Conservation (phyloP, 2,329 filamentous ascomycete genomes). For the Xylaria sp. region DNA sequence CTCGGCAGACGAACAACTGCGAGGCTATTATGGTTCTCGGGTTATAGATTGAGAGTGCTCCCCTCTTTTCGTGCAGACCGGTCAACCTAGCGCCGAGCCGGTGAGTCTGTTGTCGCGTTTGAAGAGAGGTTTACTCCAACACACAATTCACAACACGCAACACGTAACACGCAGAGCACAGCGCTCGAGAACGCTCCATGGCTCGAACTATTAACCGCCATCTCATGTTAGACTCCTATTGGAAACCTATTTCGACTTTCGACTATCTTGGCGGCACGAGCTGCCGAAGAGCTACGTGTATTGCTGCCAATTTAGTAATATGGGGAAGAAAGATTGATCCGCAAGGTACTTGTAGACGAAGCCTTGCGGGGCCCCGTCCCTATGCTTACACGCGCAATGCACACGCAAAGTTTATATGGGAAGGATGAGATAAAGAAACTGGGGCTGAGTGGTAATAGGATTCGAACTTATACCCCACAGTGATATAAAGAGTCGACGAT, state of each 20-base stretch:
- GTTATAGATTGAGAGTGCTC: background rate
- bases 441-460: background rate
- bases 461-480: background rate
- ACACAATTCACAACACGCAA: background rate
- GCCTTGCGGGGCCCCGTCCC: background rate
- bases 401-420: background rate
- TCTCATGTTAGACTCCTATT: background rate
- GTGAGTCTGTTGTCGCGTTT: slow-evolving; percentile 11
- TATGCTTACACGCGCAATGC: background rate
- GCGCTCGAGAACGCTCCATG: background rate
- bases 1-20: background rate
- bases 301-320: background rate
- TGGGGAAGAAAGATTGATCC: background rate
- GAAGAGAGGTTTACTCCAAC: slow-evolving; percentile 7
- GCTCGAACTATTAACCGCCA: background rate
- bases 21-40: slow-evolving; percentile 5
- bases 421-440: background rate
- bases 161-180: too few relatives aligned
- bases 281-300: background rate
- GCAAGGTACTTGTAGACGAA: background rate
- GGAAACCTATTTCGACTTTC: background rate
- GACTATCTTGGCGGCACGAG: slow-evolving; percentile 1
- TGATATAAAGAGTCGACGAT: too few relatives aligned
- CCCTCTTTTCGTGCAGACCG: slow-evolving; percentile 10
- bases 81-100: slow-evolving; percentile 21